phyloP scores from a whole-genome alignment of 495 filamentous ascomycete species.

The Neurospora tetrasperma region DNA sequence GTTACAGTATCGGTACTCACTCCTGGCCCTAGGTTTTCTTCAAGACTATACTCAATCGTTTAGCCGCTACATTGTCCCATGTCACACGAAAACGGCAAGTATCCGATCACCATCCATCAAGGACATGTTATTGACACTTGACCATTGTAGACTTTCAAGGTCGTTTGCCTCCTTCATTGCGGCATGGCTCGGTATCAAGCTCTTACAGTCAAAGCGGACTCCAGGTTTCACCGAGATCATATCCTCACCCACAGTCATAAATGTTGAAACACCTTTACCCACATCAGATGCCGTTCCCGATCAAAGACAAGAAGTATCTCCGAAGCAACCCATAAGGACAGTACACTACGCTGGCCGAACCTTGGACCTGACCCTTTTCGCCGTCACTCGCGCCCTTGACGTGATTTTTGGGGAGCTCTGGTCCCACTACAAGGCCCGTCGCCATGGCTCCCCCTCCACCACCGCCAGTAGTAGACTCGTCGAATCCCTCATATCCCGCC shows the following conservation, averaged over 20 bases:
- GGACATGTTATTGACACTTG: background rate
- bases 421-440: constrained; percentile 35
- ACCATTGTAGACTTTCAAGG: constrained; percentile 28
- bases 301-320: background rate
- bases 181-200: constrained; percentile 38
- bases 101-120: background rate
- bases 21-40: constrained; percentile 21
- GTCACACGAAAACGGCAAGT: constrained; percentile 24
- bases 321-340: constrained; percentile 13
- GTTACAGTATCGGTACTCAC: background rate
- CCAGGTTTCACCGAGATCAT: constrained; percentile 29
- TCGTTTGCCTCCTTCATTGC: constrained; percentile 42
- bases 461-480: constrained; percentile 14
- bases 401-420: constrained; percentile 58
- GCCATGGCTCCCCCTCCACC: constrained; percentile 33
- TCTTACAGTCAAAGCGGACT: constrained; percentile 37
- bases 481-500: constrained; percentile 40
- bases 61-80: constrained; percentile 16
- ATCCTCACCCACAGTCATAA: background rate
- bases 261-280: background rate
- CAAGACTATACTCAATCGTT: constrained; percentile 13
- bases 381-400: constrained; percentile 65
- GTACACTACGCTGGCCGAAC: constrained; percentile 59
- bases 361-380: constrained; percentile 78
- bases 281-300: background rate